phyloP scores from a whole-genome alignment of 768 basidiomycete genomes.

The Trametes sanguinea region DNA sequence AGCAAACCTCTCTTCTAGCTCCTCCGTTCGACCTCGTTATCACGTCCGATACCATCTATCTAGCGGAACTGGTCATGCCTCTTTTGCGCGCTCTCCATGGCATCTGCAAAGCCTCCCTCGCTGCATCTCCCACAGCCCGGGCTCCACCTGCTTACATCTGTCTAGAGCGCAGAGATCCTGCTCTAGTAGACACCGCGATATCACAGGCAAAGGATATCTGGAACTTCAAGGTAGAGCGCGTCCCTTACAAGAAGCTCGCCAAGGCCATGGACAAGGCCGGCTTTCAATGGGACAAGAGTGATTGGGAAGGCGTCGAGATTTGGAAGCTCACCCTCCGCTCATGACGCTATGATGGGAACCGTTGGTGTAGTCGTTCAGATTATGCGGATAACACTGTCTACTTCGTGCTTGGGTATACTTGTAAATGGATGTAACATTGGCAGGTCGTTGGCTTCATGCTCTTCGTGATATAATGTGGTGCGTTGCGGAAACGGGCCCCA shows the following conservation, averaged over 20 bases:
- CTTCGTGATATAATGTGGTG: slow-evolving; percentile 1
- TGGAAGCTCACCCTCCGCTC: slow-evolving; percentile 51
- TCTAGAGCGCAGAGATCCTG: slow-evolving; percentile 77
- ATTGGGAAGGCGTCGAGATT: slow-evolving; percentile 83
- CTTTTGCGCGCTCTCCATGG: slow-evolving; percentile 68
- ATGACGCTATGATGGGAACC: background rate
- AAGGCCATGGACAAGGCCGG: slow-evolving; percentile 62
- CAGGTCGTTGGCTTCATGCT: background rate
- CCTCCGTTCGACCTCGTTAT: slow-evolving; percentile 78
- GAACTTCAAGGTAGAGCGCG: slow-evolving; percentile 58
- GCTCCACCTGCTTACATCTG: slow-evolving; percentile 60
- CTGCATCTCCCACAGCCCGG: slow-evolving; percentile 22
- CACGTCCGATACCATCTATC: slow-evolving; percentile 84
- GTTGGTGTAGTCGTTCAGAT: background rate
- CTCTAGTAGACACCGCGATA: slow-evolving; percentile 60
- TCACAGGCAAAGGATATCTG: slow-evolving; percentile 53
- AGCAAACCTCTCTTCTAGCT: slow-evolving; percentile 30
- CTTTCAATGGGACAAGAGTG: slow-evolving; percentile 59
- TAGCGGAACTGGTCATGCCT: slow-evolving; percentile 58
- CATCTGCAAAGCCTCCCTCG: slow-evolving; percentile 45
- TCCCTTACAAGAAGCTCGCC: slow-evolving; percentile 58
- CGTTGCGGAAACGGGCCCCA: background rate
- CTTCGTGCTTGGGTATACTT: slow-evolving; percentile 1
- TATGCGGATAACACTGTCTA: background rate
- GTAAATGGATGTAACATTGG: background rate